Base-by-base conservation (phyloP, 805 yeast species). In the Metschnikowia proteae region DNA sequence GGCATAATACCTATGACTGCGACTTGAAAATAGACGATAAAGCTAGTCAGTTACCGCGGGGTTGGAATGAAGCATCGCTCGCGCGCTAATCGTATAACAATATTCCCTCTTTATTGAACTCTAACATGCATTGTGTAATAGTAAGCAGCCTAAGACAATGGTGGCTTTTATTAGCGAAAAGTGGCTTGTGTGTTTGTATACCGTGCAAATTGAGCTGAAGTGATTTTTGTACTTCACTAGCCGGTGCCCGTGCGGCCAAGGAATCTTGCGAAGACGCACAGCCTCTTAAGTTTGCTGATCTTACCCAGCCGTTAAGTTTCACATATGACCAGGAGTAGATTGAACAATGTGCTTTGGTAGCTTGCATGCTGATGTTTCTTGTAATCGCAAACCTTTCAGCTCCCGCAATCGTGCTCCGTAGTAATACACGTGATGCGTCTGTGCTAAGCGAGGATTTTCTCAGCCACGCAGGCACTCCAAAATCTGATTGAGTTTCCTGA, bases 401-500 rank as follows among this genome's bases (percentile, higher is more conserved):
- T 37, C 39, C 39, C 26, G 39, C 39, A 26, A 9, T 37, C n/a
- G 22, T 22, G 22, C 26, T 39, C 27, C 9, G 43, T 31, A 25
- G 28, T 31, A 38, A n/a, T n/a, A 23, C 28, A 40, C 36, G 43
- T 31, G 35, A 23, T 23, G 6, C 11, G 17, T 40, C 4, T 40
- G 36, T 40, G 32, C 36, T 8, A 31, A 40, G 36, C 29, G 43
- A 40, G 43, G 43, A 40, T 40, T 40, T 40, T 40, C 43, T 31
- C 36, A 30, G 43, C 43, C 43, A 31, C 43, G 43, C 43, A 40
- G 43, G 43, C 35, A 13, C 43, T 13, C 10, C 36, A 22, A 40
- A 40, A 40, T 40, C 29, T 29, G 28, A 31, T 40, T 40, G 36
- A 32, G 36, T 31, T 31, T 40, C 30, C 36, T 31, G 36, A 31